phyloP scores from a whole-genome alignment of 371 early-diverging fungal species.

The Parasitella parasitica region DNA sequence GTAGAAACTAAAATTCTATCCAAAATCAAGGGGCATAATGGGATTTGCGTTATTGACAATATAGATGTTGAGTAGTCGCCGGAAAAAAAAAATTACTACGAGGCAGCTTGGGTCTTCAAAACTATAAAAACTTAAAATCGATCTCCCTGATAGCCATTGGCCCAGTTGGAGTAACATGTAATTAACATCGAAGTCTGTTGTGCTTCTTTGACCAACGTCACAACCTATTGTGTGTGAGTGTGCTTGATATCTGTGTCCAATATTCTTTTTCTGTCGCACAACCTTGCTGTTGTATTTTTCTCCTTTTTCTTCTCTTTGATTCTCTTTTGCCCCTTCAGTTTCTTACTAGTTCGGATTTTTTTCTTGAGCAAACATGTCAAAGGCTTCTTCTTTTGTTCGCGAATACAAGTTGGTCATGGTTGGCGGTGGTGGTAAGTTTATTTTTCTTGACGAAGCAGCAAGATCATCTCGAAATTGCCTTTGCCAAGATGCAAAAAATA shows the following conservation, averaged over 20 bases:
- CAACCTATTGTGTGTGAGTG: neutral
- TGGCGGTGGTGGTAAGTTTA: constrained; percentile 78
- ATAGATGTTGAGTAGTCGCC: no score
- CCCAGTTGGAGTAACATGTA: no score
- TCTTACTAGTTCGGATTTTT: neutral
- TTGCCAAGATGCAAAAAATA: constrained; percentile 37
- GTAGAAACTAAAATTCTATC: no score
- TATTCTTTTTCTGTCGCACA: neutral
- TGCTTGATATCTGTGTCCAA: neutral
- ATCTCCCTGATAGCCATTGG: no score
- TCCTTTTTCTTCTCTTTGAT: neutral
- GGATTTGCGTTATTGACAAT: no score
- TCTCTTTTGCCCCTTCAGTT: neutral
- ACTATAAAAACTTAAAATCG: no score
- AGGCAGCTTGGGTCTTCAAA: no score
- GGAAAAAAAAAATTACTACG: no score
- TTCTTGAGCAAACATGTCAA: constrained; percentile 15
- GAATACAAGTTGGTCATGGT: constrained; percentile 86
- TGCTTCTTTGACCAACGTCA: no score
- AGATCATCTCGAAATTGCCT: constrained; percentile 55
- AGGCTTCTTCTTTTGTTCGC: constrained; percentile 35
- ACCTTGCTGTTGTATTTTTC: neutral
- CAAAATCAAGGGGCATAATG: no score
- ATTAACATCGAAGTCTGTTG: no score
- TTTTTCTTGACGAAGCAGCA: neutral